phyloP scores from a whole-genome alignment of 1,284 basidiomycete genomes.

The Ceratobasidium sp. region DNA sequence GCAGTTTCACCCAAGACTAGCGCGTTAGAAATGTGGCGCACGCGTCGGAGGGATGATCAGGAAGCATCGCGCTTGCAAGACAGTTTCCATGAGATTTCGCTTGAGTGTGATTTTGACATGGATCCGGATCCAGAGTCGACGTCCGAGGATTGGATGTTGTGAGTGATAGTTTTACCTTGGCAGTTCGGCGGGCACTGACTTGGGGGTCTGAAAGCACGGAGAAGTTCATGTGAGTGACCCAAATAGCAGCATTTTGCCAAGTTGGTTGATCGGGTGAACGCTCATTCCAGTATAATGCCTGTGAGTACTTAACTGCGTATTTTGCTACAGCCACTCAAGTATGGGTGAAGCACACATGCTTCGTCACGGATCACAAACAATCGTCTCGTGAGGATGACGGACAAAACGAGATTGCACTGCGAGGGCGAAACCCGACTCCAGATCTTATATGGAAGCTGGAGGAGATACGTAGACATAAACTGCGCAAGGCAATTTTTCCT shows the following conservation, averaged over 20 bases:
- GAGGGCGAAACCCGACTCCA: slow-evolving; percentile 45
- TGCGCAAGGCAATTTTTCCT: slow-evolving; percentile 61
- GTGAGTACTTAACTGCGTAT: slow-evolving; percentile 11
- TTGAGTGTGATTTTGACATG: slow-evolving; percentile 58
- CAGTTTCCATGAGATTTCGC: slow-evolving; percentile 47
- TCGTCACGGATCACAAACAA: slow-evolving; percentile 71
- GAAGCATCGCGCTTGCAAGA: slow-evolving; percentile 45
- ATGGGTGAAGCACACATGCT: slow-evolving; percentile 62
- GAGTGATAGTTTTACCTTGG: slow-evolving; percentile 48
- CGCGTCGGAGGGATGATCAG: slow-evolving; percentile 35
- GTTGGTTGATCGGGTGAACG: slow-evolving; percentile 37
- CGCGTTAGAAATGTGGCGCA: slow-evolving; percentile 57
- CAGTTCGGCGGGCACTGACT: slow-evolving; percentile 36
- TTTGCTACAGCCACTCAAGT: not conserved
- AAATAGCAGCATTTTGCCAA: not conserved
- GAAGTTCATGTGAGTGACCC: slow-evolving; percentile 62
- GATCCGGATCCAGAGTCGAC: slow-evolving; percentile 64
- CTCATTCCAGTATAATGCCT: not conserved
- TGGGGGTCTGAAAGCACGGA: slow-evolving; percentile 53
- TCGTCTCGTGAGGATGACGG: slow-evolving; percentile 57
- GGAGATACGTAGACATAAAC: slow-evolving; percentile 58
- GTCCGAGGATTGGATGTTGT: slow-evolving; percentile 66
- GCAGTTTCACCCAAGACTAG: slow-evolving; percentile 63
- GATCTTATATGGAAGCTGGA: slow-evolving; percentile 62
- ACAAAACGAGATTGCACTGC: slow-evolving; percentile 46